These are phyloP conservation scores for Lachancea quebecensis DNA, from an alignment of 805 yeast genomes.

Conservation along the genomic window DNA sequence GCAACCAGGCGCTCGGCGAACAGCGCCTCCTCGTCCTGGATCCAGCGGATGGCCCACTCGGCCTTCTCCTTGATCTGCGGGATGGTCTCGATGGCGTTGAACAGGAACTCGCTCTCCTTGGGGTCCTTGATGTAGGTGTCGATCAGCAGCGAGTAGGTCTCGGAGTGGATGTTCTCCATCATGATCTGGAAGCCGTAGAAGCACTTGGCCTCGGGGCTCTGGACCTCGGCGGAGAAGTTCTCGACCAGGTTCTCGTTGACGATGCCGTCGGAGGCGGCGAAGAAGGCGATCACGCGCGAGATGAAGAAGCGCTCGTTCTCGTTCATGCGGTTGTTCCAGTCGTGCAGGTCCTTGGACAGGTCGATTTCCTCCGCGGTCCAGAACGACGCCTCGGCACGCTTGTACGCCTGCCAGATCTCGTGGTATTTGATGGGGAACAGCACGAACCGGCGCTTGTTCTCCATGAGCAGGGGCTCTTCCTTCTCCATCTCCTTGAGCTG, in stretches of 20 bases:
- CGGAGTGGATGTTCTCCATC: slow-evolving; percentile 99
- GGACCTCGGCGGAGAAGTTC: slow-evolving; percentile 95
- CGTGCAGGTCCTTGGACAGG: slow-evolving; percentile 81
- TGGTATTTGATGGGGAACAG: slow-evolving; percentile 94
- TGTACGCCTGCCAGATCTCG: slow-evolving; percentile 98
- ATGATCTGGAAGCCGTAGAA: slow-evolving; percentile 98
- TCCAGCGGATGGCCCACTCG: slow-evolving; percentile 99
- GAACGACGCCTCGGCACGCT: slow-evolving; percentile 98
- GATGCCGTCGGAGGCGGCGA: slow-evolving; percentile 98
- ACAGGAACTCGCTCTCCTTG: slow-evolving; percentile 80
- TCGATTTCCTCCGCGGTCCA: slow-evolving; percentile 99
- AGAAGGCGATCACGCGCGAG: slow-evolving; percentile 91
- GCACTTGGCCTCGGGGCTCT: slow-evolving; percentile 95
- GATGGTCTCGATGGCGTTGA: slow-evolving; percentile 93
- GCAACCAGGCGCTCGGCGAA: slow-evolving; percentile 96
- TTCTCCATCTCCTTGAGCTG: slow-evolving; percentile 66
- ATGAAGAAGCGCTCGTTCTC: slow-evolving; percentile 90
- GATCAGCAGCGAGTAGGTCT: slow-evolving; percentile 89
- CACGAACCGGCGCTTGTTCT: slow-evolving; percentile 84
- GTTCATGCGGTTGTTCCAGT: slow-evolving; percentile 86
- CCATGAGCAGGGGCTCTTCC: slow-evolving; percentile 81
- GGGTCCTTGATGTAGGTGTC: slow-evolving; percentile 96
- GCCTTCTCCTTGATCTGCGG: slow-evolving; percentile 97
- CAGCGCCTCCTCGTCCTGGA: slow-evolving; percentile 75
- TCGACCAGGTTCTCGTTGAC: slow-evolving; percentile 97